Evolutionary conservation across 495 filamentous ascomycete species (phyloP).

Genomic region (Staphylotrichum tortipilum): DNA sequence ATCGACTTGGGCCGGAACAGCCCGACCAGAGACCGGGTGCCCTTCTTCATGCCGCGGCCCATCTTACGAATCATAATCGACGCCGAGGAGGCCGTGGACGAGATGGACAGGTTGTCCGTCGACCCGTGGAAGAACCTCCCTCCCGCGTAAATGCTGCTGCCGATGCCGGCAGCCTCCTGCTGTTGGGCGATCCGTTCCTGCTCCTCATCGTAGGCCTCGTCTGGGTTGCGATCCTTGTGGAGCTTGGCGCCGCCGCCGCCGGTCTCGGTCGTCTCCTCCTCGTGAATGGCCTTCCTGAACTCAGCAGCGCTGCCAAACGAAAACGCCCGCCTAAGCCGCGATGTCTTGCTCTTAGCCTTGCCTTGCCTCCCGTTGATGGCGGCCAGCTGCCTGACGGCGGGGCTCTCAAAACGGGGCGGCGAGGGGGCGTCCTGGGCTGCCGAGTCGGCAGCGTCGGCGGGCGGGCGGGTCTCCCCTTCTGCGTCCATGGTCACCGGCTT

Average conservation of each 20-base stretch:
- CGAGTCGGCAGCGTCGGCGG: conserved; percentile 24
- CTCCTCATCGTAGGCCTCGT: conserved; percentile 58
- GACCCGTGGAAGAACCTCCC: conserved; percentile 83
- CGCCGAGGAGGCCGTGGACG: conserved; percentile 93
- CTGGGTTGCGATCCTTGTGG: conserved; percentile 64
- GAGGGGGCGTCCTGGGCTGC: conserved; percentile 22
- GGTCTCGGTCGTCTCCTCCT: conserved; percentile 37
- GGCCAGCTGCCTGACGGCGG: conserved; percentile 70
- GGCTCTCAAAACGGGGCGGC: conserved; percentile 43
- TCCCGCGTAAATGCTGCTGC: conserved; percentile 87
- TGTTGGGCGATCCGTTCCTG: conserved; percentile 83
- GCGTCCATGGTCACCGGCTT: conserved; percentile 61
- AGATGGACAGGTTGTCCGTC: conserved; percentile 94
- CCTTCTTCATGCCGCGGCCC: conserved; percentile 95
- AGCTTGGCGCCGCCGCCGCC: conserved; percentile 54
- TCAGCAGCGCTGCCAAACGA: conserved; percentile 97
- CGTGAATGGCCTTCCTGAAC: conserved; percentile 68
- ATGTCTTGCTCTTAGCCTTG: conserved; percentile 70
- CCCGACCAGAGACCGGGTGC: conserved; percentile 80
- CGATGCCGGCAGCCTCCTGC: conserved; percentile 86
- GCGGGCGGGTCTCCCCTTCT: conserved; percentile 25
- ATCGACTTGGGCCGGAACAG: conserved; percentile 92
- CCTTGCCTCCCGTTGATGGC: conserved; percentile 68
- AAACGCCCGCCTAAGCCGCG: conserved; percentile 83
- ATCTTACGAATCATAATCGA: conserved; percentile 99